Conservation (phyloP, 2,329 filamentous ascomycete genomes). For the Botrytis elliptica region DNA sequence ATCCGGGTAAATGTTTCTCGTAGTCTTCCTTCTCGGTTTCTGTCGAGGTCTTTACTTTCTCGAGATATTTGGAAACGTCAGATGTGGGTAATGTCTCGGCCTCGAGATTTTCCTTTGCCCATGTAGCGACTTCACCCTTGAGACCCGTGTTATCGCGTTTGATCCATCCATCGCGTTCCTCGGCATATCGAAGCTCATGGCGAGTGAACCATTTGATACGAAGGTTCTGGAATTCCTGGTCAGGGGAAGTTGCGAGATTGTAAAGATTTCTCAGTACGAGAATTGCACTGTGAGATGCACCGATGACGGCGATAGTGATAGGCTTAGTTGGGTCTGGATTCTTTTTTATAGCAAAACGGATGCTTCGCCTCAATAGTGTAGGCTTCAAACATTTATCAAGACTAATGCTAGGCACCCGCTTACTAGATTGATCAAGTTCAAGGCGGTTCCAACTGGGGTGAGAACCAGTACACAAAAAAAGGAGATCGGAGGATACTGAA, state of each 20-base stretch:
- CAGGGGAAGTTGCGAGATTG: conserved; percentile 41
- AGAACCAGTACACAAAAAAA: conserved; percentile 61
- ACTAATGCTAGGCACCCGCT: conserved; percentile 22
- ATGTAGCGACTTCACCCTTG: conserved; percentile 59
- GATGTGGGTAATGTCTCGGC: conserved; percentile 45
- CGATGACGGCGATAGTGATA: conserved; percentile 54
- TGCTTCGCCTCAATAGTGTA: accelerated
- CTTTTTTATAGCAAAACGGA: background rate
- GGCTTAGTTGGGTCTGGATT: background rate
- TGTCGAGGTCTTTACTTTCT: conserved; percentile 34
- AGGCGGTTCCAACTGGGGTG: conserved; percentile 45
- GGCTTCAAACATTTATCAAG: conserved; percentile 4
- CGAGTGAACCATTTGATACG: conserved; percentile 62
- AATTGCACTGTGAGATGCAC: conserved; percentile 62
- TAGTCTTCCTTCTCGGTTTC: conserved; percentile 47
- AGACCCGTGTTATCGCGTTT: conserved; percentile 64
- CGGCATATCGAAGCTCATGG: conserved; percentile 59
- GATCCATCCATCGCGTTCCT: conserved; percentile 62
- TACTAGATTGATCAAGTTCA: conserved; percentile 43
- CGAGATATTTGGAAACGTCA: conserved; percentile 33
- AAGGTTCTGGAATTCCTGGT: conserved; percentile 42
- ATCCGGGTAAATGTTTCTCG: conserved; percentile 47
- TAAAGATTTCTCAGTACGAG: conserved; percentile 61
- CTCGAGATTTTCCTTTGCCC: conserved; percentile 59
- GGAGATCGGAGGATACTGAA: conserved; percentile 29